Conservation (phyloP, 73 alveolate genomes). For the Urostyla sp. region DNA sequence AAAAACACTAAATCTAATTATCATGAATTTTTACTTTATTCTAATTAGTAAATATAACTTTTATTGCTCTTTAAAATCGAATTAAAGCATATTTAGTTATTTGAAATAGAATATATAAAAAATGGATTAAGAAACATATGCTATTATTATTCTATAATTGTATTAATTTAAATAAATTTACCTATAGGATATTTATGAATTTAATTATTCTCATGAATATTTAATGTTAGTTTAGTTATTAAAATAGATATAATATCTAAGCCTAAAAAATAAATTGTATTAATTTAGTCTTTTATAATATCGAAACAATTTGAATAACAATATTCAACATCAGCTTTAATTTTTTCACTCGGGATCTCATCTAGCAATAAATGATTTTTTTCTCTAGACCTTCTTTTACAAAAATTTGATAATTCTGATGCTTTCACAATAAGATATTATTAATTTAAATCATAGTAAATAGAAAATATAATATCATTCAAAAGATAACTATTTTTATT, state of each 20-base stretch:
- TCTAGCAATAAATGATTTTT: background rate
- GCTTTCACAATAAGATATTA: background rate
- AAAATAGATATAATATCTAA: slow-evolving; percentile 8
- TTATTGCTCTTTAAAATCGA: slow-evolving; percentile 3
- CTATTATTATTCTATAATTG: background rate
- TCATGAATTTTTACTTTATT: background rate
- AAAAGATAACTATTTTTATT: background rate
- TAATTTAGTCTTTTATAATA: background rate
- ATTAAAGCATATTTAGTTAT: background rate
- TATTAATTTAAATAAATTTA: background rate
- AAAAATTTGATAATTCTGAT: background rate
- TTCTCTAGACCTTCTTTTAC: background rate
- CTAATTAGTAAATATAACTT: slow-evolving; percentile 3
- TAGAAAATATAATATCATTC: background rate
- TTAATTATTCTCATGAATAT: slow-evolving; percentile 5
- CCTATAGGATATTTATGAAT: background rate
- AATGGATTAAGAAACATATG: slow-evolving; percentile 19
- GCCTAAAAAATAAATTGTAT: background rate
- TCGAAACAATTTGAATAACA: slow-evolving; percentile 5
- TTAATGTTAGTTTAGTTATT: background rate
- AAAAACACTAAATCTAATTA: slow-evolving; percentile 8
- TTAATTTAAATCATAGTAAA: slow-evolving; percentile 4
- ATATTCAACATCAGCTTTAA: slow-evolving; percentile 20
- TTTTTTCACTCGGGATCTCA: too few species aligned
- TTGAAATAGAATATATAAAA: background rate